Percentiles rank a stretch among this genome's conserved stretches.
These are phyloP conservation scores for Schwanniomyces yamadae DNA, from an alignment of 805 yeast species.

Conservation along the genomic window DNA sequence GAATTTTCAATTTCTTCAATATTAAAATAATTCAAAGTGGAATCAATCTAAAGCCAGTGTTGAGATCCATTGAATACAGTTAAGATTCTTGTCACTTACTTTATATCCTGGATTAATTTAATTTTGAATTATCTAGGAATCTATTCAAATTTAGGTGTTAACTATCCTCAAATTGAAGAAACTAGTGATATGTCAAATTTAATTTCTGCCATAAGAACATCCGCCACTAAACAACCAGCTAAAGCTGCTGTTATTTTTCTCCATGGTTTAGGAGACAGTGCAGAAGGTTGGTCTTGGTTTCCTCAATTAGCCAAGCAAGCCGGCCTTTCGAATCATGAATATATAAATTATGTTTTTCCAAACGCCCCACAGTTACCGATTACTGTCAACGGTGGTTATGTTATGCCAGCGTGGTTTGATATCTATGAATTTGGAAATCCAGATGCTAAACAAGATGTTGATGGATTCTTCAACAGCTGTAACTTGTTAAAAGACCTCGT, in stretches of 20 bases:
- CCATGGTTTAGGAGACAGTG: slow-evolving; percentile 93
- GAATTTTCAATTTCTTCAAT: too few species aligned
- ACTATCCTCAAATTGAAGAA: not conserved
- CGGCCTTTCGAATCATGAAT: slow-evolving; percentile 41
- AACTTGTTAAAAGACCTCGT: slow-evolving; percentile 46
- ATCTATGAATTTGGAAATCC: slow-evolving; percentile 54
- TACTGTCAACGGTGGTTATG: slow-evolving; percentile 61
- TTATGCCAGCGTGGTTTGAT: slow-evolving; percentile 89
- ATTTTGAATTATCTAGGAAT: not conserved
- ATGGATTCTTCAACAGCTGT: slow-evolving; percentile 53
- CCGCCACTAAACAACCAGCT: slow-evolving; percentile 29
- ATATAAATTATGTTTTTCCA: slow-evolving; percentile 77
- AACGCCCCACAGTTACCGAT: slow-evolving; percentile 78
- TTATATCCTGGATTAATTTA: not conserved
- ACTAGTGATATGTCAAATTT: slow-evolving; percentile 7
- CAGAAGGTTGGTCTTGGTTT: slow-evolving; percentile 84
- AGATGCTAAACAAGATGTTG: slow-evolving; percentile 47
- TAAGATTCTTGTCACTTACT: not conserved
- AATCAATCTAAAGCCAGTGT: too few species aligned
- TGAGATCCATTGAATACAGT: too few species aligned
- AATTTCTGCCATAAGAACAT: slow-evolving; percentile 24
- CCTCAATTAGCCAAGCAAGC: slow-evolving; percentile 49
- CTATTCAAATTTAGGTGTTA: too few species aligned
- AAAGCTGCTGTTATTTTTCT: slow-evolving; percentile 65
- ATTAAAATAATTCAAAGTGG: too few species aligned